Base-by-base conservation (phyloP, 495 filamentous ascomycete genomes). In the Evansstolkia leycettana region DNA sequence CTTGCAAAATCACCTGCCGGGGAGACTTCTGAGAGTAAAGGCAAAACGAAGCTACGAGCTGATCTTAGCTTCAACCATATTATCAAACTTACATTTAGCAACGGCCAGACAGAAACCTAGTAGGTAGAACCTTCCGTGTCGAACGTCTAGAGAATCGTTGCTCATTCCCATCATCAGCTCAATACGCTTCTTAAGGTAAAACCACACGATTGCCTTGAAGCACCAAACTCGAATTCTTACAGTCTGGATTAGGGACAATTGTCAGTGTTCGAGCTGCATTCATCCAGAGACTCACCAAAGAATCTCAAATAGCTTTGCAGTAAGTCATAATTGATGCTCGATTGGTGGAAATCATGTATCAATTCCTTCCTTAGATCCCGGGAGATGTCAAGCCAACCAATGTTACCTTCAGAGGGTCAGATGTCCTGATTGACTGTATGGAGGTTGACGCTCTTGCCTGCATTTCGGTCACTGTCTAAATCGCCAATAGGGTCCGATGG, bases 231-330 rank as follows among this genome's bases (percentile, higher is more conserved):
- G 9, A 33, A 31, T 37, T 29, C 26, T 19, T 13, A n/a, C 14
- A 30, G 13, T 35, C 19, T 37, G 33, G 7, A 16, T 28, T 19
- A 88, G 86, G 45, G 86, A 94, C 36, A 82, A 87, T 47, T 94
- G 86, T 48, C 82, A 76, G 33, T 94, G 86, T 48, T 38, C 51
- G 0, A 51, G 62, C 32, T 94, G 87, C 52, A 65, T 85, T 7
- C 77, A 93, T 50, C 75, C 73, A 39, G 74, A 80, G 34, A 94
- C 87, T 10, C 74, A 57, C 51, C 87, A 94, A 54, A 67, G 84
- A 20, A 69, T 69, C 17, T 64, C 80, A 25, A 69, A 89, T 46
- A 86, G 78, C 0, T 88, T 87, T 45, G 56, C 55, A 38, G 78
- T 82, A 64, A 42, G 64, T 20, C 17, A 23, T 16, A 18, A 16